phyloP scores from a whole-genome alignment of 2,329 filamentous ascomycete genomes.

The Pseudocercospora cruenta region DNA sequence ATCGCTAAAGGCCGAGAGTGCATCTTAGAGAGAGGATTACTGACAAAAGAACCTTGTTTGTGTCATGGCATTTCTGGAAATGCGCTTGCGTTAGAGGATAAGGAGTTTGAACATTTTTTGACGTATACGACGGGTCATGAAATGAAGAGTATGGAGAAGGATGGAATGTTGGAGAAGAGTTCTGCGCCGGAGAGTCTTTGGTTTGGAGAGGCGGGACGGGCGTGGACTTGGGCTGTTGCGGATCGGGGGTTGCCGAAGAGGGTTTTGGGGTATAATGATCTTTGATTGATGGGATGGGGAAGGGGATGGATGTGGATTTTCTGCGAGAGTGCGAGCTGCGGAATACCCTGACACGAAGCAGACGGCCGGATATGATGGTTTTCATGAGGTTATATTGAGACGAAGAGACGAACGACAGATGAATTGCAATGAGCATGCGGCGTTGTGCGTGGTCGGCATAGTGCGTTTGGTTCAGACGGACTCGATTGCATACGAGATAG shows the following conservation, averaged over 20 bases:
- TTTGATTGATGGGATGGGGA: slow-evolving; percentile 39
- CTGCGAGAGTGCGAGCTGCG: no score
- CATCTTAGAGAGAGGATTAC: slow-evolving; percentile 60
- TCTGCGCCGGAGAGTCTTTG: slow-evolving; percentile 56
- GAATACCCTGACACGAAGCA: not conserved
- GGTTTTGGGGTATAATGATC: slow-evolving; percentile 56
- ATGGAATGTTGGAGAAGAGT: slow-evolving; percentile 56
- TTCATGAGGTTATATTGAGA: not conserved
- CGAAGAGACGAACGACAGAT: not conserved
- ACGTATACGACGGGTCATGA: slow-evolving; percentile 61
- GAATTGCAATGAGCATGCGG: not conserved
- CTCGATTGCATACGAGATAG: not conserved
- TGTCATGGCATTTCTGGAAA: slow-evolving; percentile 69
- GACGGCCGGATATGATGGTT: not conserved
- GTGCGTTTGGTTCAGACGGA: not conserved
- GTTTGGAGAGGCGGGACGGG: slow-evolving; percentile 47
- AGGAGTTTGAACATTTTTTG: slow-evolving; percentile 60
- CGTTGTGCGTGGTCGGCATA: not conserved
- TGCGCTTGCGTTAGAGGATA: slow-evolving; percentile 58
- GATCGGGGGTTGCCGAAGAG: slow-evolving; percentile 51
- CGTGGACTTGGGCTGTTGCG: slow-evolving; percentile 50
- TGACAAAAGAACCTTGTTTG: slow-evolving; percentile 67
- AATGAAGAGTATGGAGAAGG: slow-evolving; percentile 57
- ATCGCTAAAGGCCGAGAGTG: slow-evolving; percentile 57
- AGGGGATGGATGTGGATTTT: no score